These are phyloP conservation scores for Lactarius deliciosus DNA, from an alignment of 768 basidiomycete genomes.

Conservation along the genomic window DNA sequence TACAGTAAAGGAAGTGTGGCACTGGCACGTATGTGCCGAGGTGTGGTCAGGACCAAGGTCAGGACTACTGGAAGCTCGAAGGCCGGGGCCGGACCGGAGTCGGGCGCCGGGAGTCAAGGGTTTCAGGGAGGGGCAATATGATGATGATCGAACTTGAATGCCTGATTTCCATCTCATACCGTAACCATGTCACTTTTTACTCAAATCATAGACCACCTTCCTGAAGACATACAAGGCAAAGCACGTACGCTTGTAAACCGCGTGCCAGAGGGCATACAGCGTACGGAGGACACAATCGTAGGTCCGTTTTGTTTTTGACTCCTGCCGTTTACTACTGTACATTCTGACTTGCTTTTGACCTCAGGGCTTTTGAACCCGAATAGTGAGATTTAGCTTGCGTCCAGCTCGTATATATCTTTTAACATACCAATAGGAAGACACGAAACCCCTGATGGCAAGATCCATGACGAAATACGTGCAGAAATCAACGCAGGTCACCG, in stretches of 20 bases:
- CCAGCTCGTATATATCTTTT: neutral
- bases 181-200: neutral
- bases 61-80: too few species aligned
- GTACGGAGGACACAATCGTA: conserved; percentile 28
- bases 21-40: neutral
- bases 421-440: conserved; percentile 50
- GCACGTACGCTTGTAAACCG: conserved; percentile 17
- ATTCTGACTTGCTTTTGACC: neutral
- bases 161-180: neutral
- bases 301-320: conserved; percentile 18
- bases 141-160: neutral
- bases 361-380: conserved; percentile 29
- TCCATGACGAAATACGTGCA: conserved; percentile 65
- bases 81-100: neutral
- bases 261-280: conserved; percentile 32
- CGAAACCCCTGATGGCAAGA: conserved; percentile 71
- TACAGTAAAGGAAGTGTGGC: neutral
- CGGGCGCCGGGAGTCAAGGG: too few species aligned
- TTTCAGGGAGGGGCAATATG: too few species aligned
- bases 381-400: conserved; percentile 19
- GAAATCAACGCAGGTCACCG: conserved; percentile 79
- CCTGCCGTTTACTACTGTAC: neutral
- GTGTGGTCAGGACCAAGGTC: too few species aligned
- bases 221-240: neutral
- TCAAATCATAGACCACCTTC: neutral